phyloP scores from a whole-genome alignment of 2,329 filamentous ascomycete species.

The Aureobasidium vineae region DNA sequence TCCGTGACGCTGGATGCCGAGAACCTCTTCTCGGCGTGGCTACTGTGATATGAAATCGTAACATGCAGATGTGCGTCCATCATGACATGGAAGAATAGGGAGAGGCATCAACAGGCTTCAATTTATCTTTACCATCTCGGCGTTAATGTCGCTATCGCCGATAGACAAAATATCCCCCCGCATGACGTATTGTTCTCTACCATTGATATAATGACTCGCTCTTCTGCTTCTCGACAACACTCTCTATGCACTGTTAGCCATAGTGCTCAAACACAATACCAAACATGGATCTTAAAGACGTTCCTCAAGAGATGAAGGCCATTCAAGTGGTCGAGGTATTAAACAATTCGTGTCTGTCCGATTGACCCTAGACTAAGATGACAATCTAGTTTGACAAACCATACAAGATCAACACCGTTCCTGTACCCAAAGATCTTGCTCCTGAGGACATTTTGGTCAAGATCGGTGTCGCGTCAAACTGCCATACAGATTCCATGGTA shows the following conservation, averaged over 20 bases:
- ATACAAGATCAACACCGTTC: constrained; percentile 53
- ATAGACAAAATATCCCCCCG: neutral
- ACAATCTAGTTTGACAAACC: constrained; percentile 51
- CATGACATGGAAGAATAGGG: neutral
- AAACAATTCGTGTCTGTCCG: neutral
- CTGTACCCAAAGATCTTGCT: constrained; percentile 49
- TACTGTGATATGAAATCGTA: neutral
- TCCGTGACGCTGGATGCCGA: neutral
- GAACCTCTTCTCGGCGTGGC: too few species aligned
- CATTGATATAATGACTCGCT: neutral
- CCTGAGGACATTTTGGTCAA: constrained; percentile 60
- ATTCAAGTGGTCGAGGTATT: constrained; percentile 49
- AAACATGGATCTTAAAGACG: constrained; percentile 30
- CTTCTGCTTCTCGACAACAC: neutral
- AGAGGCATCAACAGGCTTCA: neutral
- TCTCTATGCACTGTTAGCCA: neutral
- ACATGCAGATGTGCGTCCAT: neutral
- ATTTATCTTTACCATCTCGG: constrained; percentile 11
- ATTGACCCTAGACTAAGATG: neutral
- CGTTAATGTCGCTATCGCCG: constrained; percentile 1
- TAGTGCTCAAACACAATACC: neutral
- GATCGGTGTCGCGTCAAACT: constrained; percentile 59
- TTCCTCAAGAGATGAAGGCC: constrained; percentile 50
- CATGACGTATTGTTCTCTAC: neutral
- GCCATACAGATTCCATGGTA: constrained; percentile 63